Base-by-base conservation (phyloP, 202 grass and related monocot species). In the Panicum virgatum region DNA sequence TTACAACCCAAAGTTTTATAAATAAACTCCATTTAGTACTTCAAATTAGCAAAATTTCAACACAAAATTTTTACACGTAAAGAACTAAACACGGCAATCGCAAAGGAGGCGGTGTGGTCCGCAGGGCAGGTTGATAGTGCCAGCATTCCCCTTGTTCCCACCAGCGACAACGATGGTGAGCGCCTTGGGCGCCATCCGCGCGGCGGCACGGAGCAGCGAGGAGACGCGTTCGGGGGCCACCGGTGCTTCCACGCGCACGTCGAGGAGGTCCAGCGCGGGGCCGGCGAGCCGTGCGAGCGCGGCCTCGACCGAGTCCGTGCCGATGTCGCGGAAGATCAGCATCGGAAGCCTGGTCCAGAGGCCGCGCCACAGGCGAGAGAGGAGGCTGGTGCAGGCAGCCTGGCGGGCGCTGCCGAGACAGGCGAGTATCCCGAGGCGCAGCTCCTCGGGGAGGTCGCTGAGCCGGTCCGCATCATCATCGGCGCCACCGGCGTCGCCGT, bases 91-190 rank as follows among this genome's bases (percentile, higher is more conserved):
- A n/a, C n/a, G n/a, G n/a, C n/a, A n/a, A n/a, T n/a, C n/a, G n/a
- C n/a, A n/a, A n/a, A n/a, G 12, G 42, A 27, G 22, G 20, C 42
- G 0, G 39, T 45, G 66, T 6, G n/a, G 3, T 69, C 12, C 6
- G 66, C 66, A 27, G 23, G 66, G 38, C 42, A 69, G 66, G 6
- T 45, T 16, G 10, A 50, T 6, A 0, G 15, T 1, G 47, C 16
- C 14, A n/a, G n/a, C n/a, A 1, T 19, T 1, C 13, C 13, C 12
- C 45, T 4, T 4, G 13, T 4, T 0, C 12, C 0, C 15, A 5
- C 15, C 16, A 5, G 23, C n/a, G 20, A 42, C 16, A 5, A 14
- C n/a, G 20, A 42, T 1, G 37, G 0, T 13, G 20, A 67, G 38
- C 5, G 5, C 7, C 20, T 67, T 3, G 5, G 66, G 66, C n/a